Conservation (phyloP, 345 rosid species). For the Limnanthes douglasii region DNA sequence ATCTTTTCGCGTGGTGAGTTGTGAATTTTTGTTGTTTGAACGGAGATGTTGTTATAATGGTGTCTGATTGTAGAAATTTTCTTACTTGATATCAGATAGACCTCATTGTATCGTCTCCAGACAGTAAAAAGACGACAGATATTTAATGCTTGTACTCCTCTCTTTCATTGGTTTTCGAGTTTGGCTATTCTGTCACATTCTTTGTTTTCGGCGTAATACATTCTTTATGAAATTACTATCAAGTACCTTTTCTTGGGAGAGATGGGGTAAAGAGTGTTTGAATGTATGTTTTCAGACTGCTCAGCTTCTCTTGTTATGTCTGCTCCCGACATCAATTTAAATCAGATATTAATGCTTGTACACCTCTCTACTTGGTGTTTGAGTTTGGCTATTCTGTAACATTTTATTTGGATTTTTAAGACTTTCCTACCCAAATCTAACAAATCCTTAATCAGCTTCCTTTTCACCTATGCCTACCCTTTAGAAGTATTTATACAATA, state of each 20-base stretch:
- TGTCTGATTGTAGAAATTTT: constrained; percentile 13
- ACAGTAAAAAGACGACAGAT: constrained; percentile 23
- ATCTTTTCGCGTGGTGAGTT: background rate
- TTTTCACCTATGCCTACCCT: too few species aligned
- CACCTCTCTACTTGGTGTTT: constrained; percentile 17
- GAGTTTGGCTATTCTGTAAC: constrained; percentile 53
- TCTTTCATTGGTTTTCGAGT: constrained; percentile 30
- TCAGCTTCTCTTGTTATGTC: constrained; percentile 13
- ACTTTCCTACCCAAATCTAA: too few species aligned
- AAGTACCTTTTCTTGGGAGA: constrained; percentile 10
- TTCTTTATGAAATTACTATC: background rate
- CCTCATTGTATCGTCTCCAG: constrained; percentile 17
- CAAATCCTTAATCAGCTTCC: too few species aligned
- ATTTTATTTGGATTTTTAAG: constrained; percentile 1
- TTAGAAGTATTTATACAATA: too few species aligned
- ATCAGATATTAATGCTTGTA: constrained; percentile 33
- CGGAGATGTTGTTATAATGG: constrained; percentile 25
- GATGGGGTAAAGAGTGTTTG: constrained; percentile 23
- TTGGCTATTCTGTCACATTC: constrained; percentile 51
- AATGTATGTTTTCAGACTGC: constrained; percentile 11
- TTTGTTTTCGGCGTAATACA: background rate
- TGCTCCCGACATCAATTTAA: constrained; percentile 23
- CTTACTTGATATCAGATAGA: constrained; percentile 11
- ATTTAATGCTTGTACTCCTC: constrained; percentile 31
- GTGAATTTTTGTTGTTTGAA: background rate